A percentile compares a stretch with the other conserved stretches of the same genome.
These are phyloP conservation scores for Hygrocybe punicea DNA, from an alignment of 768 basidiomycete species.

Conservation along the genomic window DNA sequence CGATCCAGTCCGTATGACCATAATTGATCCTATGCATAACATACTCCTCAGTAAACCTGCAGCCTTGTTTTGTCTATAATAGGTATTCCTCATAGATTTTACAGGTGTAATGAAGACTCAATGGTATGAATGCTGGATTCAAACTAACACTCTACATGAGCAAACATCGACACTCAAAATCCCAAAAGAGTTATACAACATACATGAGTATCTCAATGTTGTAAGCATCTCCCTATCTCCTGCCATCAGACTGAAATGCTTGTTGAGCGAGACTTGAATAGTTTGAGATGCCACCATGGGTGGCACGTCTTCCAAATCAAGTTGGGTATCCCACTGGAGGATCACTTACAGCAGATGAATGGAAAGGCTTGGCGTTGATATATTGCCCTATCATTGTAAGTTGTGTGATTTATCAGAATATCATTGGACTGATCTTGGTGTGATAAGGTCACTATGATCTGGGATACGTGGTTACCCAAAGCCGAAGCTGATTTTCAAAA, in stretches of 20 bases:
- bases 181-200: constrained; percentile 3
- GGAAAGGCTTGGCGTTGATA: constrained; percentile 28
- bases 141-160: constrained; percentile 14
- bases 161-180: constrained; percentile 11
- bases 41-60: constrained; percentile 30
- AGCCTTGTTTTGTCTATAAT: neutral
- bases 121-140: constrained; percentile 24
- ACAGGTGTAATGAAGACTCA: constrained; percentile 27
- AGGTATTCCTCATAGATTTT: neutral
- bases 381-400: constrained; percentile 29
- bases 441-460: constrained; percentile 26
- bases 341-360: constrained; percentile 34
- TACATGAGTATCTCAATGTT: constrained; percentile 9
- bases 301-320: constrained; percentile 18
- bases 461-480: constrained; percentile 16
- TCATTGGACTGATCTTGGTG: neutral
- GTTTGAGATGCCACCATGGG: neutral
- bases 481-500: neutral
- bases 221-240: constrained; percentile 2
- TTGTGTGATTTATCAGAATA: neutral
- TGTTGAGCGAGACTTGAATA: neutral
- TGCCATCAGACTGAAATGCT: neutral
- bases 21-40: constrained; percentile 36
- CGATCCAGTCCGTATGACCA: constrained; percentile 21
- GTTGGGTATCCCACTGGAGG: constrained; percentile 34